These are phyloP conservation scores for Tricholoma flavovirens DNA, from an alignment of 768 basidiomycete species.

Conservation along the genomic window DNA sequence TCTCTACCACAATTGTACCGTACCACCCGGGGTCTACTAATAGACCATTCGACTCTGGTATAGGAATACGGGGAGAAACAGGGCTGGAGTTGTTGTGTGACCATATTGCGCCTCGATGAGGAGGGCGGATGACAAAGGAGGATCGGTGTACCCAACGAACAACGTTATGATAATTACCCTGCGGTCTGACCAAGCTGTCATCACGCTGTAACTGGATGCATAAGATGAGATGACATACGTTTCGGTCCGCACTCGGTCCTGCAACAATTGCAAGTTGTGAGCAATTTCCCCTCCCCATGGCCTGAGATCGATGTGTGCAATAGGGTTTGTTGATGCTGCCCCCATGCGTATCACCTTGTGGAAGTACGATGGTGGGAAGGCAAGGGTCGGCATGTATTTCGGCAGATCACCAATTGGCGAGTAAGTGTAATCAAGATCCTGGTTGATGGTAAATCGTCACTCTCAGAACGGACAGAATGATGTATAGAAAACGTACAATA, in stretches of 20 bases:
- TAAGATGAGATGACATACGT: slow-evolving; percentile 50
- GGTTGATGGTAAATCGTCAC: slow-evolving; percentile 10
- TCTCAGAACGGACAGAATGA: slow-evolving; percentile 4
- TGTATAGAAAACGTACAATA: slow-evolving; percentile 48
- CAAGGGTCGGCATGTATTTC: slow-evolving; percentile 71
- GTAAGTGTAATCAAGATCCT: slow-evolving; percentile 87
- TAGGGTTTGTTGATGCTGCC: slow-evolving; percentile 45
- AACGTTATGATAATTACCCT: slow-evolving; percentile 73
- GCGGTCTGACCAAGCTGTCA: slow-evolving; percentile 46
- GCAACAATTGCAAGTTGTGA: slow-evolving; percentile 65
- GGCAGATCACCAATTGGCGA: slow-evolving; percentile 72
- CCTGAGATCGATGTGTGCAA: slow-evolving; percentile 67
- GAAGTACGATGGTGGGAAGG: slow-evolving; percentile 86
- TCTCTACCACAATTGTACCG: slow-evolving; percentile 77
- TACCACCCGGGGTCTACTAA: slow-evolving; percentile 78
- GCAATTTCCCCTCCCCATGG: slow-evolving; percentile 80
- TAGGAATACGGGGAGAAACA: slow-evolving; percentile 35
- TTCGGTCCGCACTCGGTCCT: slow-evolving; percentile 72
- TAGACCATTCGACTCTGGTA: slow-evolving; percentile 46
- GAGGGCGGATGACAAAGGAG: slow-evolving; percentile 61
- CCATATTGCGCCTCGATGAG: slow-evolving; percentile 27
- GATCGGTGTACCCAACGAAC: slow-evolving; percentile 84
- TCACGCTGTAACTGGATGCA: slow-evolving; percentile 6
- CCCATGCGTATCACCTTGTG: slow-evolving; percentile 76
- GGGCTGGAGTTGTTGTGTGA: slow-evolving; percentile 23